These are phyloP conservation scores for Suhomyces bokatorum DNA, from an alignment of 1,139 yeast genomes.

Conservation along the genomic window DNA sequence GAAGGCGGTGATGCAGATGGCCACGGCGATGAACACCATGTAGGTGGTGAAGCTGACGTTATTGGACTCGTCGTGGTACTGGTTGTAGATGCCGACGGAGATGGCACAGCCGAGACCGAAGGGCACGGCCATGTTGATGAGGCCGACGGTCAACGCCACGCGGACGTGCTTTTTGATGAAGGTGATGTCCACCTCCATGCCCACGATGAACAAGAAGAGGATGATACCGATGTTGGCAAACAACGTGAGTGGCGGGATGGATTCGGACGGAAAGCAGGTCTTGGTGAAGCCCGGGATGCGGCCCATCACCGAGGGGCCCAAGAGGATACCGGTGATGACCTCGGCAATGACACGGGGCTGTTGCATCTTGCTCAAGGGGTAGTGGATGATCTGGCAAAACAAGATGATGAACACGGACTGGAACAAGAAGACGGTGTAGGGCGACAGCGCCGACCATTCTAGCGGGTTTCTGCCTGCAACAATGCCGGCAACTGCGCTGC, in stretches of 20 bases:
- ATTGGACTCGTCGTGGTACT: conserved; percentile 40
- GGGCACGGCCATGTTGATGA: conserved; percentile 70
- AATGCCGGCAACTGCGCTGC: conserved; percentile 56
- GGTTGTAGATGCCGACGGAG: conserved; percentile 63
- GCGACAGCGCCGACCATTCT: conserved; percentile 53
- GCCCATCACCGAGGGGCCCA: conserved; percentile 74
- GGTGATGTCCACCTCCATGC: conserved; percentile 70
- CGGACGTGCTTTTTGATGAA: conserved; percentile 60
- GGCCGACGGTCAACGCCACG: conserved; percentile 67
- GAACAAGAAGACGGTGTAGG: conserved; percentile 61
- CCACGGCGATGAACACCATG: conserved; percentile 77
- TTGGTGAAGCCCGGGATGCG: conserved; percentile 64
- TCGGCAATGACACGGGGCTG: conserved; percentile 82
- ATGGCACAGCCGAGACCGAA: conserved; percentile 76
- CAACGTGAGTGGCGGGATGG: conserved; percentile 63
- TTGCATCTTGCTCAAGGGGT: conserved; percentile 57
- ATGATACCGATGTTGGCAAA: conserved; percentile 75
- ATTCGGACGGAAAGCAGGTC: conserved; percentile 60
- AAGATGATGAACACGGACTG: conserved; percentile 58
- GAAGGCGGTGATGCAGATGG: conserved; percentile 80
- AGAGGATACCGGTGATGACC: conserved; percentile 68
- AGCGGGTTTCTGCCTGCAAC: conserved; percentile 72
- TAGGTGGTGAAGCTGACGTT: conserved; percentile 64
- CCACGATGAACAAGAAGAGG: conserved; percentile 70
- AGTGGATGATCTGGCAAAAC: conserved; percentile 55